phyloP scores from a whole-genome alignment of 116 monocot genomes.

The Cymodocea nodosa region DNA sequence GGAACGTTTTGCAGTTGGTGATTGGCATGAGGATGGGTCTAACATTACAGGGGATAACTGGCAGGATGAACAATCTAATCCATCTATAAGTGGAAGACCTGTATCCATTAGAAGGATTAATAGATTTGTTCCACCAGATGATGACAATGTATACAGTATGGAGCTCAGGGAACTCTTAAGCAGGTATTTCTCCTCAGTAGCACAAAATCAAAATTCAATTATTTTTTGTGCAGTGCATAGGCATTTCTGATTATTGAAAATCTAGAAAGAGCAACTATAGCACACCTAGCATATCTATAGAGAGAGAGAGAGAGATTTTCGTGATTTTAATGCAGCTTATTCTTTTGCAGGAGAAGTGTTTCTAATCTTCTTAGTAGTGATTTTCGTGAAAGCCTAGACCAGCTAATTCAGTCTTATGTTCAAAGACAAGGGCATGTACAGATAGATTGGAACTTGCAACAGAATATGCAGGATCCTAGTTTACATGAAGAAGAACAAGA shows the following conservation, averaged over 20 bases:
- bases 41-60: slow-evolving; percentile 31
- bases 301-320: neutral
- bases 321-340: slow-evolving; percentile 6
- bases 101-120: slow-evolving; percentile 36
- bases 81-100: slow-evolving; percentile 14
- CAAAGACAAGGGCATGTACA: slow-evolving; percentile 54
- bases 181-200: slow-evolving; percentile 35
- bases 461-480: slow-evolving; percentile 22
- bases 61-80: slow-evolving; percentile 35
- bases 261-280: neutral
- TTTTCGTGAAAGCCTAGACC: slow-evolving; percentile 76
- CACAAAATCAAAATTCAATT: neutral
- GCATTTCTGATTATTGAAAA: neutral
- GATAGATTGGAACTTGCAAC: slow-evolving; percentile 38
- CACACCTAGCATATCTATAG: no score
- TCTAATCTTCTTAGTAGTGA: slow-evolving; percentile 82
- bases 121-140: slow-evolving; percentile 64
- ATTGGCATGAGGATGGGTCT: slow-evolving; percentile 54
- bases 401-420: slow-evolving; percentile 71
- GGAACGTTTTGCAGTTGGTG: slow-evolving; percentile 34
- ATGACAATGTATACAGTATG: slow-evolving; percentile 81
- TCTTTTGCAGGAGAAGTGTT: slow-evolving; percentile 64
- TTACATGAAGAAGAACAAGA: slow-evolving; percentile 32
- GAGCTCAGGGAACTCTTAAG: slow-evolving; percentile 87
- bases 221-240: neutral